Percentiles rank a stretch among this genome's conserved stretches.
Conservation (phyloP, 2,329 filamentous ascomycete genomes). For the Pyrenophora teres region DNA sequence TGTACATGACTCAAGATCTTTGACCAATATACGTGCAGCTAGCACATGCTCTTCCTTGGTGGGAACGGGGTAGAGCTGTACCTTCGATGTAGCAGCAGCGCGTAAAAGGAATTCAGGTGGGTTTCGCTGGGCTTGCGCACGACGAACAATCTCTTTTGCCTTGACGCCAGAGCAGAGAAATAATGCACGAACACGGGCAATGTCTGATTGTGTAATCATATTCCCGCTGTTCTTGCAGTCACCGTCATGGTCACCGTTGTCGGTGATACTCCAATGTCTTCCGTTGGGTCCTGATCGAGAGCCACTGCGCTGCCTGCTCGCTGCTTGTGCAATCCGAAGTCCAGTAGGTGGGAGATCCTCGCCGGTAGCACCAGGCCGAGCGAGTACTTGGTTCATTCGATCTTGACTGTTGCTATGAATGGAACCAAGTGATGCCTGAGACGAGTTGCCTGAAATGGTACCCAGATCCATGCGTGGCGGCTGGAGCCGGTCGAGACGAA, state of each 20-base stretch:
- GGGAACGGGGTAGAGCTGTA: slow-evolving; percentile 51
- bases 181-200: slow-evolving; percentile 76
- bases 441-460: slow-evolving; percentile 31
- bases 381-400: slow-evolving; percentile 39
- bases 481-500: slow-evolving; percentile 52
- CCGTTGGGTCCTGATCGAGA: slow-evolving; percentile 48
- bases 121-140: slow-evolving; percentile 58
- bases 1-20: slow-evolving; percentile 53
- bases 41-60: slow-evolving; percentile 59
- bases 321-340: slow-evolving; percentile 27
- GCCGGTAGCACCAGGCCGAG: slow-evolving; percentile 37
- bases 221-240: slow-evolving; percentile 32
- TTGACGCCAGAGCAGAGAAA: slow-evolving; percentile 88
- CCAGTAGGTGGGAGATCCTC: slow-evolving; percentile 36
- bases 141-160: slow-evolving; percentile 76
- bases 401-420: slow-evolving; percentile 30
- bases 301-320: slow-evolving; percentile 23
- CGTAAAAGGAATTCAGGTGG: slow-evolving; percentile 44
- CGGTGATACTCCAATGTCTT: slow-evolving; percentile 64
- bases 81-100: slow-evolving; percentile 52
- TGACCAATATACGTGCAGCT: slow-evolving; percentile 58
- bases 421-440: slow-evolving; percentile 28
- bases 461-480: slow-evolving; percentile 57
- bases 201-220: slow-evolving; percentile 64
- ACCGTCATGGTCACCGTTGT: slow-evolving; percentile 43